Base-by-base conservation (phyloP, 441 rosid species). In the Populus hybrid region DNA sequence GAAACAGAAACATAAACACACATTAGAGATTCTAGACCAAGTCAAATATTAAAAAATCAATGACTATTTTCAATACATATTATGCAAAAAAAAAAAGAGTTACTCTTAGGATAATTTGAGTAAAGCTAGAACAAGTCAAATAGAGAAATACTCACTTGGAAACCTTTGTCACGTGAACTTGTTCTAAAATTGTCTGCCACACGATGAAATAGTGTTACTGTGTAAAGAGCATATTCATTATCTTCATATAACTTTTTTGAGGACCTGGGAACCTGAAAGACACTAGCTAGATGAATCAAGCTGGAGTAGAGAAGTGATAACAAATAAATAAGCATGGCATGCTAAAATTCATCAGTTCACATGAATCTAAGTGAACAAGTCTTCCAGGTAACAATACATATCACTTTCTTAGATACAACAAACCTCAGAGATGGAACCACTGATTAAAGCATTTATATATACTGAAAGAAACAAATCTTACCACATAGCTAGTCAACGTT, bases 221-320 rank as follows among this genome's bases (percentile, higher is more conserved):
- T 93, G 83, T 91, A 93, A 77, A 93, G 97, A 63, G 99, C 98
- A 85, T 93, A 94, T 86, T 96, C 99, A 76, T 94, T 96, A 84
- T 96, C 99, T 90, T 96, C 99, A 50, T 86, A 83, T 86, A 96
- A 87, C 76, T 80, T 83, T 90, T 91, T 96, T 20, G 98, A 89
- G 29, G 98, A 94, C 89, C 97, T 89, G 65, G 98, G 98, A 78
- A 94, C 99, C 98, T 94, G 94, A 85, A 80, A 76, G 74, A 64
- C 8, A 10, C 79, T 53, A 59, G 74, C 73, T 33, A 42, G 40
- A 53, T 78, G 66, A 81, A 72, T 82, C 80, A 77, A 63, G 72
- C 50, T 21, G 69, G 74, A 74, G 45, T 35, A 65, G 53, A 64
- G 10, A 35, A 77, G 7, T 28, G 18, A 38, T 65, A 33, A 20